phyloP scores from a whole-genome alignment of 495 filamentous ascomycete genomes.

The Penicillium coffeae region DNA sequence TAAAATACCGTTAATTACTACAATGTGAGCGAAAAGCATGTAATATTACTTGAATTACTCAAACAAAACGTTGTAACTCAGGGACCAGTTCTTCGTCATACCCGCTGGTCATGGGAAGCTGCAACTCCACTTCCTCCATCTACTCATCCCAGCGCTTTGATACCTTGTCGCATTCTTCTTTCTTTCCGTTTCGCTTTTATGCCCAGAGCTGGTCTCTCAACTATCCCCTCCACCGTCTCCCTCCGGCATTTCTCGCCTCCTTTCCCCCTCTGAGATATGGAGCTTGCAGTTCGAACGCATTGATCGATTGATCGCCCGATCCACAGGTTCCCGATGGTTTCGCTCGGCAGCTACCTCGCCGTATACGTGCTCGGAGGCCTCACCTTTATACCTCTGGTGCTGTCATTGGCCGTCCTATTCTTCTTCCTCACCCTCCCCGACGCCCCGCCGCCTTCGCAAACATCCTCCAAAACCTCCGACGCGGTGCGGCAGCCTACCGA shows the following conservation, averaged over 20 bases:
- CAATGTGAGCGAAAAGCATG: neutral
- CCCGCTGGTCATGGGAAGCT: constrained; percentile 16
- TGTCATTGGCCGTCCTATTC: constrained; percentile 61
- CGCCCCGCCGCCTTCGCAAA: constrained; percentile 31
- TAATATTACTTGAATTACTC: neutral
- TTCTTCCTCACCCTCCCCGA: constrained; percentile 65
- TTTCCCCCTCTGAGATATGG: constrained; percentile 28
- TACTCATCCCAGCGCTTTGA: constrained; percentile 4
- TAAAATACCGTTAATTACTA: neutral
- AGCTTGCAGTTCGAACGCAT: constrained; percentile 28
- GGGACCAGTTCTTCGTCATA: constrained; percentile 18
- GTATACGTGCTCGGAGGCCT: constrained; percentile 86
- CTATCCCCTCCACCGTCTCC: constrained; percentile 9
- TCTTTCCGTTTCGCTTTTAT: constrained; percentile 6
- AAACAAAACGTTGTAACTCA: constrained; percentile 2
- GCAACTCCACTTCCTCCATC: constrained; percentile 22
- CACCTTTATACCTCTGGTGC: constrained; percentile 77
- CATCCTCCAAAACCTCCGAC: constrained; percentile 33
- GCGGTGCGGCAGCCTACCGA: constrained; percentile 34
- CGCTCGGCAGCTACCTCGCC: constrained; percentile 63
- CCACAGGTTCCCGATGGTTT: constrained; percentile 54
- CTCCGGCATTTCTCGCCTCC: constrained; percentile 1
- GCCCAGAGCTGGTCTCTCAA: constrained; percentile 19
- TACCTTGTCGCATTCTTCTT: neutral
- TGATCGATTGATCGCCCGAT: constrained; percentile 22